Base-by-base conservation (phyloP, 805 yeast species). In the Cyberlindnera bimundalis region DNA sequence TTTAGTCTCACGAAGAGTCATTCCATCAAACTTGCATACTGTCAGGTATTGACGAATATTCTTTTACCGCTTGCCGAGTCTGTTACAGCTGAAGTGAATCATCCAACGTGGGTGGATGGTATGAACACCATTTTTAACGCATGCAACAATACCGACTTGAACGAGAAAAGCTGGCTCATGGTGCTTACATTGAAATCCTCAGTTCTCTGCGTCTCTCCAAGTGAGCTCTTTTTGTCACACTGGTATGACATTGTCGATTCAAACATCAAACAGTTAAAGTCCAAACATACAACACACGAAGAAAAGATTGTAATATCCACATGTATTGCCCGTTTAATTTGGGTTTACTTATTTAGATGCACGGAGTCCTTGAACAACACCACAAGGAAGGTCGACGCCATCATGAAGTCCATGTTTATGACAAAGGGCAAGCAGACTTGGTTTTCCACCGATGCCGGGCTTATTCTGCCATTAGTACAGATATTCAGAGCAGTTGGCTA, bases 31-130 rank as follows among this genome's bases (percentile, higher is more conserved):
- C 69, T 76, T 43, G 90, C 96, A 2, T 95, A 91, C 57, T 84
- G 93, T 34, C 96, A 88, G 48, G 96, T 88, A 1, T 68, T 90
- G 29, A 74, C 83, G 41, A 81, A 78, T 39, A 71, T 93, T 19
- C 64, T 93, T 3, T 65, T 88, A 29, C 95, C 97, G 0, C 61
- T 93, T 18, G 95, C 97, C 0, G 91, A 87, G 8, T 71, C 79
- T 1, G 70, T 90, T 24, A 87, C 96, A 0, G 98, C 96, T 0
- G 99, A 93, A 58, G 90, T 88, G 1, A 91, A 93, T 55, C 96
- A 91, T 59, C 99, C 99, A 3, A 79, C 84, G 1, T 93, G 99
- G 99, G 80, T 82, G 0, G 85, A 79, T 29, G 93, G 96, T 0
- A 76, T 88, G 39, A 74, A 74, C 17, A 65, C 70, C 15, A 77